phyloP scores from a whole-genome alignment of 1,139 yeast species.

The Candida sanyaensis region DNA sequence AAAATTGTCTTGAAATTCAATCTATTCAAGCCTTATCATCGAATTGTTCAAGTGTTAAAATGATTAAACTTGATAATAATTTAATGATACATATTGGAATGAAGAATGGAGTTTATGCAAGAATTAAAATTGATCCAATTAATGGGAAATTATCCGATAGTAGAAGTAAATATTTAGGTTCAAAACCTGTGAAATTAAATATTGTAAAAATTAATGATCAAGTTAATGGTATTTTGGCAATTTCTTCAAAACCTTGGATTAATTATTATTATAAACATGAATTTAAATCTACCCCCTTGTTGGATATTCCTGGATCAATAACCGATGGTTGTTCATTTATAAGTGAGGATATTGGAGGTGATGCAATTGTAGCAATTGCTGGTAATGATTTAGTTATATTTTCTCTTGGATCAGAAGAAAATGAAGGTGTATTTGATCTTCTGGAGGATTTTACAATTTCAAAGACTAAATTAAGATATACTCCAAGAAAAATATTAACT shows the following conservation, averaged over 20 bases:
- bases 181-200: conserved; percentile 59
- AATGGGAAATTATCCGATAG: conserved; percentile 71
- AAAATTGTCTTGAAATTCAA: conserved; percentile 61
- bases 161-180: conserved; percentile 73
- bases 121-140: conserved; percentile 55
- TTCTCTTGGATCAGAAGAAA: conserved; percentile 46
- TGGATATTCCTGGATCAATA: conserved; percentile 24
- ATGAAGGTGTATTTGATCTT: conserved; percentile 32
- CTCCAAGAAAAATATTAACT: conserved; percentile 52
- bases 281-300: conserved; percentile 46
- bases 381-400: conserved; percentile 58
- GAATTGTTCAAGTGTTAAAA: conserved; percentile 50
- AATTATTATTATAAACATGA: conserved; percentile 24
- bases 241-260: conserved; percentile 47
- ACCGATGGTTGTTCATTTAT: conserved; percentile 51
- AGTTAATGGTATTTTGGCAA: conserved; percentile 35
- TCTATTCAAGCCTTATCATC: conserved; percentile 72
- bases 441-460: conserved; percentile 49
- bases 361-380: conserved; percentile 65
- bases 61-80: conserved; percentile 22
- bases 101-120: conserved; percentile 76
- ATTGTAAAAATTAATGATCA: conserved; percentile 24
- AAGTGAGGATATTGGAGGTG: conserved; percentile 63
- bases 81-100: conserved; percentile 70
- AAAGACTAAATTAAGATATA: conserved; percentile 45